Conservation (phyloP, 2,329 filamentous ascomycete species). For the Fusarium musae region DNA sequence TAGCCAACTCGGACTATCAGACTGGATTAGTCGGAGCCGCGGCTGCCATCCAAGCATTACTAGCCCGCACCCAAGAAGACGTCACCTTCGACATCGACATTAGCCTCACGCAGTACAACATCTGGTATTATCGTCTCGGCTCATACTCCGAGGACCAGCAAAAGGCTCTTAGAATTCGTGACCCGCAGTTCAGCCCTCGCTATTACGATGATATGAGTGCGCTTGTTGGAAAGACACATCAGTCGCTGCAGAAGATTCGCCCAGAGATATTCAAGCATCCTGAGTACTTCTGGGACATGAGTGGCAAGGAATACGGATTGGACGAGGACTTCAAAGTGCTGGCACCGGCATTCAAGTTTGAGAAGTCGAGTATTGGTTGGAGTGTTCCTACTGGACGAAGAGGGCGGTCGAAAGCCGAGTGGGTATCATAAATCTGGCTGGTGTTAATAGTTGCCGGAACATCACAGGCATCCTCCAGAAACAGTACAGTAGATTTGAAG, state of each 20-base stretch:
- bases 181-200: background rate
- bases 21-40: background rate
- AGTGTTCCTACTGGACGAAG: background rate
- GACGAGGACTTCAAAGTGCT: background rate
- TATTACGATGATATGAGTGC: background rate
- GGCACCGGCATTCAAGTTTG: background rate
- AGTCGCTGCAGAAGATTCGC: background rate
- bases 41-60: background rate
- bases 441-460: too few species aligned
- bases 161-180: background rate
- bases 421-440: background rate
- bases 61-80: background rate
- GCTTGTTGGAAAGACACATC: background rate
- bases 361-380: background rate
- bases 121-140: background rate
- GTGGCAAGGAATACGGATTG: background rate
- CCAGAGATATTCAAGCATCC: background rate
- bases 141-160: background rate
- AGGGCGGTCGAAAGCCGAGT: background rate
- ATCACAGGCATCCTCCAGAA: too few species aligned
- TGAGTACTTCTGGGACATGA: constrained; percentile 1
- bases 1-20: background rate
- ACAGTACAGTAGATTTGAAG: background rate
- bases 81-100: background rate
- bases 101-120: background rate